These are phyloP conservation scores for Saksenaea oblongispora DNA, from an alignment of 371 early-diverging fungal species.

Conservation along the genomic window DNA sequence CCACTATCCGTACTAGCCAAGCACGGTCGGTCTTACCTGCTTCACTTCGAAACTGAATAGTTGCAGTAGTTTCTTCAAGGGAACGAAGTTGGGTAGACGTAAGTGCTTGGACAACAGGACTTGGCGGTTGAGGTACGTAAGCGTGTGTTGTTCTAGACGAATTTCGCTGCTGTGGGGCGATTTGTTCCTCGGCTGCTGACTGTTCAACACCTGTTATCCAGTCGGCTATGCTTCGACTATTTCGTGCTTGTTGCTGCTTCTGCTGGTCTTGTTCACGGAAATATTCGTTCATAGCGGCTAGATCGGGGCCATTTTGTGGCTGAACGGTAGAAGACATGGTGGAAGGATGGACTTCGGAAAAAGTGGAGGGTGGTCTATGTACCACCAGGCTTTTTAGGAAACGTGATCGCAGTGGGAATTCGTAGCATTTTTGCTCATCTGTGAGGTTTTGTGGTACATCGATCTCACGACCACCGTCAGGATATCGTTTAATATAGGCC, in stretches of 20 bases:
- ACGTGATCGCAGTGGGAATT: conserved; percentile 49
- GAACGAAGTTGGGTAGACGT: neutral
- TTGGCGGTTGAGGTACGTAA: conserved; percentile 16
- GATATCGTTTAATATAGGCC: conserved; percentile 39
- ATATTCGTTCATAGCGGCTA: conserved; percentile 34
- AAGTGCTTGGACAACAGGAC: neutral
- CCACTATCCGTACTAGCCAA: too few species aligned
- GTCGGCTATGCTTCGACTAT: conserved; percentile 26
- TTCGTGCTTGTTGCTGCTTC: conserved; percentile 7
- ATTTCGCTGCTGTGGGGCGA: conserved; percentile 1
- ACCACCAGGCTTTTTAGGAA: conserved; percentile 28
- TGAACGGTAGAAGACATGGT: neutral
- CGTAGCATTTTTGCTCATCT: conserved; percentile 48
- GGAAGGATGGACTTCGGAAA: neutral
- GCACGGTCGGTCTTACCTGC: conserved; percentile 30
- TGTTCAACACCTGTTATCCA: conserved; percentile 46
- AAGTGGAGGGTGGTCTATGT: neutral
- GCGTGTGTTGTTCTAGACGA: conserved; percentile 1
- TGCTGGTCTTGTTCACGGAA: conserved; percentile 22
- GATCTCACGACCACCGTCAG: conserved; percentile 49
- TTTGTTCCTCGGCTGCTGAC: conserved; percentile 12
- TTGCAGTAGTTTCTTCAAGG: conserved; percentile 2
- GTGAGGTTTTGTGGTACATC: conserved; percentile 47
- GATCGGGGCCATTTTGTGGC: conserved; percentile 28
- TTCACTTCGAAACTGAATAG: conserved; percentile 37